Conservation (phyloP, 75 land plant genomes). For the Pinus tabuliformis region DNA sequence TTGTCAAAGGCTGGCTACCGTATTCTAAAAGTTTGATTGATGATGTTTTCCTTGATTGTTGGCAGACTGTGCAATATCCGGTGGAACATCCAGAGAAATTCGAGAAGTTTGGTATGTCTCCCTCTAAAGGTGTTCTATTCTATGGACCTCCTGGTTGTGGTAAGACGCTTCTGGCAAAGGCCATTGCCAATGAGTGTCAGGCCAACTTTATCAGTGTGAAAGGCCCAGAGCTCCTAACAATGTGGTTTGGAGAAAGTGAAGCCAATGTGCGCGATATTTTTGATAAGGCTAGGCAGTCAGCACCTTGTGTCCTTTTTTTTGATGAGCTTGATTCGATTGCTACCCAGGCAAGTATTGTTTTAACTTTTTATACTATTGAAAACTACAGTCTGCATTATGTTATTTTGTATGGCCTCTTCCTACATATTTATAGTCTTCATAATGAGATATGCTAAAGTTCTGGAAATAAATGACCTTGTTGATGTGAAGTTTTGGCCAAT, state of each 20-base stretch:
- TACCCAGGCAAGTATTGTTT: conserved; percentile 16
- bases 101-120: conserved; percentile 36
- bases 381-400: not conserved
- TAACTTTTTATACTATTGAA: not conserved
- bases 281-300: conserved; percentile 33
- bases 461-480: too few relatives aligned
- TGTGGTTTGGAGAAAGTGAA: conserved; percentile 41
- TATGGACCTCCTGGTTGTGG: conserved; percentile 40
- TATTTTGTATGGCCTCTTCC: too few relatives aligned
- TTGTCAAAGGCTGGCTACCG: not conserved
- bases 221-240: conserved; percentile 28
- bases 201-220: conserved; percentile 35
- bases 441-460: too few relatives aligned
- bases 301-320: conserved; percentile 34
- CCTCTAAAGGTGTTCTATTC: conserved; percentile 30
- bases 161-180: conserved; percentile 31
- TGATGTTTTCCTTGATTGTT: not conserved
- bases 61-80: conserved; percentile 30
- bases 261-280: conserved; percentile 31
- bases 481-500: too few relatives aligned
- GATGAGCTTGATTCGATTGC: conserved; percentile 39
- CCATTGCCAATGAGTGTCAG: conserved; percentile 33
- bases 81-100: conserved; percentile 38
- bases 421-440: too few relatives aligned
- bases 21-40: not conserved